A percentile compares a stretch with the other conserved stretches of the same genome.
Conservation (phyloP, 495 filamentous ascomycete genomes). For the Ascodesmis nigricans region DNA sequence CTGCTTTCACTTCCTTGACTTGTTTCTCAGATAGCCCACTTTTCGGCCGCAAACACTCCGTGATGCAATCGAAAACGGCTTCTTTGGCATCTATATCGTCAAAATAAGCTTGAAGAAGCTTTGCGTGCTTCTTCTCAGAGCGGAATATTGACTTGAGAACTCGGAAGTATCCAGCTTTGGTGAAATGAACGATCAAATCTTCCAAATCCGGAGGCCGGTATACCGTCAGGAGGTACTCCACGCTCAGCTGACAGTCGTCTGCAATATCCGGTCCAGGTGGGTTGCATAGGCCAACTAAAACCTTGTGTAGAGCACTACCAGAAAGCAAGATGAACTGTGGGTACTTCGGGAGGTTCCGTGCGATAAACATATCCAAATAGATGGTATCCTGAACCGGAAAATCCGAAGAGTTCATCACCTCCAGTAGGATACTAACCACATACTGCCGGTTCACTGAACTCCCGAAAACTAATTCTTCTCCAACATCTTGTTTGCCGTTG, state of each 20-base stretch:
- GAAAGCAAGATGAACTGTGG: slow-evolving; percentile 84
- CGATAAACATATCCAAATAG: slow-evolving; percentile 94
- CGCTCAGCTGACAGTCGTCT: slow-evolving; percentile 86
- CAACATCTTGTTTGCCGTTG: slow-evolving; percentile 28
- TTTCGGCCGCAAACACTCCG: slow-evolving; percentile 54
- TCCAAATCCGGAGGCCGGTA: slow-evolving; percentile 74
- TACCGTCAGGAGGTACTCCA: slow-evolving; percentile 80
- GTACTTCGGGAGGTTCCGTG: slow-evolving; percentile 87
- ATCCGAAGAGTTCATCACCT: slow-evolving; percentile 54
- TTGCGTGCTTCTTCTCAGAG: slow-evolving; percentile 55
- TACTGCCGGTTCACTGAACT: slow-evolving; percentile 73
- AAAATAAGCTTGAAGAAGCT: slow-evolving; percentile 60
- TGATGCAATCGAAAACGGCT: slow-evolving; percentile 53
- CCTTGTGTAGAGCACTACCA: slow-evolving; percentile 58
- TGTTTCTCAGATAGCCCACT: slow-evolving; percentile 53
- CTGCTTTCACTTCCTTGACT: slow-evolving; percentile 45
- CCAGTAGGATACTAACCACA: slow-evolving; percentile 66
- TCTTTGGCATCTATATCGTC: slow-evolving; percentile 59
- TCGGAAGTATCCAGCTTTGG: slow-evolving; percentile 69
- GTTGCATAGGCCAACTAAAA: slow-evolving; percentile 62
- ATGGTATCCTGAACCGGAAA: slow-evolving; percentile 68
- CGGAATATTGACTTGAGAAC: slow-evolving; percentile 78
- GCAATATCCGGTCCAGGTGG: slow-evolving; percentile 61
- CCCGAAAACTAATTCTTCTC: slow-evolving; percentile 42
- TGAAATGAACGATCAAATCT: slow-evolving; percentile 51